Evolutionary conservation across 2,329 filamentous ascomycete species (phyloP).

Genomic region (Stemphylium lycopersici): DNA sequence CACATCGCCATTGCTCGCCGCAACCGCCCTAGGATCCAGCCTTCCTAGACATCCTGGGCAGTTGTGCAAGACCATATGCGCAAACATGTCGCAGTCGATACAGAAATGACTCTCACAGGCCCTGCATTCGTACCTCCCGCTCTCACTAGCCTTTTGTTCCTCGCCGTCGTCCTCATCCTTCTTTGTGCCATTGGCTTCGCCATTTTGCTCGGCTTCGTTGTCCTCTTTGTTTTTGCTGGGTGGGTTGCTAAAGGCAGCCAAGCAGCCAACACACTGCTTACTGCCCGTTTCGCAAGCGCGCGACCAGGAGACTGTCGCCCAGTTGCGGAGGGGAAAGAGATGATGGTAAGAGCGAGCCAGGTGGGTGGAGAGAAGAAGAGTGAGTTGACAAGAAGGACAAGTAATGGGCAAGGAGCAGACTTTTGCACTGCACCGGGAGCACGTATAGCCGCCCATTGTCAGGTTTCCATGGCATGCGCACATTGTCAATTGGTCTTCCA

Average conservation of each 20-base stretch:
- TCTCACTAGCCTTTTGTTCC: conserved; percentile 69
- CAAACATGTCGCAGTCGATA: conserved; percentile 96
- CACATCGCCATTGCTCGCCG: conserved; percentile 34
- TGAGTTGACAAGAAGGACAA: conserved; percentile 89
- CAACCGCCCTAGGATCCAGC: conserved; percentile 24
- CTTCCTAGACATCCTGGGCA: conserved; percentile 81
- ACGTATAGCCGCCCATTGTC: conserved; percentile 83
- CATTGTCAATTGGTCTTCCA: conserved; percentile 73
- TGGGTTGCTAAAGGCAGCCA: conserved; percentile 68
- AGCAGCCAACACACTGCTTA: conserved; percentile 77
- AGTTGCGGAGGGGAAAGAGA: conserved; percentile 70
- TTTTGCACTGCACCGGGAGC: conserved; percentile 85
- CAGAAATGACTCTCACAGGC: conserved; percentile 92
- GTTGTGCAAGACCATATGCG: conserved; percentile 93
- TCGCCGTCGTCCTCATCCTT: conserved; percentile 41
- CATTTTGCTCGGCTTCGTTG: conserved; percentile 17
- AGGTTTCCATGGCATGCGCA: conserved; percentile 91
- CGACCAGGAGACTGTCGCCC: conserved; percentile 86
- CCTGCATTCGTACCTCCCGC: conserved; percentile 84
- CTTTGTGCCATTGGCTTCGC: conserved; percentile 19
- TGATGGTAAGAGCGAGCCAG: conserved; percentile 49
- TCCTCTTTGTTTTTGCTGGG: conserved; percentile 20
- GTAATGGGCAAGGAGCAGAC: conserved; percentile 90
- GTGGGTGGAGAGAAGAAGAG: conserved; percentile 85
- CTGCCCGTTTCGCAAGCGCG: conserved; percentile 60